These are phyloP conservation scores for Noccaea bulbosa DNA, from an alignment of 345 rosid genomes.

Conservation along the genomic window DNA sequence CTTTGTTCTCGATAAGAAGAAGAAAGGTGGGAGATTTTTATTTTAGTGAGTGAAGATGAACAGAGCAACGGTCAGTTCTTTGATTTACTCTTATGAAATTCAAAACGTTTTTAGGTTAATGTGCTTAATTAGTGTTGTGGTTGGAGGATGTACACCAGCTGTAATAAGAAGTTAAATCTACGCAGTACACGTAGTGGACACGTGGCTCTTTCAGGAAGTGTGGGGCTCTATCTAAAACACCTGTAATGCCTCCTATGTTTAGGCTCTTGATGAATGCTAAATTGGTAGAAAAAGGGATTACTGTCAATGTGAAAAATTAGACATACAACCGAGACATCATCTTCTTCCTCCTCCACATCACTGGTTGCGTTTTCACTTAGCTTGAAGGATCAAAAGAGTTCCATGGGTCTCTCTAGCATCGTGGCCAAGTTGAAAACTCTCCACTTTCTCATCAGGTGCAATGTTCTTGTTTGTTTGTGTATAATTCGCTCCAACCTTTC, in stretches of 20 bases:
- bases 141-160: neutral
- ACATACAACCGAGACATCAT: too few species aligned
- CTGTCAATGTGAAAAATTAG: too few species aligned
- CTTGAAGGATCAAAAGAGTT: constrained; percentile 67
- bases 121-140: constrained; percentile 1
- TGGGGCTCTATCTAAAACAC: too few species aligned
- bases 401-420: constrained; percentile 90
- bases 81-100: constrained; percentile 3
- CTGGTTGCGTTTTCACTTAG: constrained; percentile 53
- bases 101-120: neutral
- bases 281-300: too few species aligned
- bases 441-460: constrained; percentile 87
- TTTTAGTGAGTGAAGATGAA: neutral
- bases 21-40: constrained; percentile 21
- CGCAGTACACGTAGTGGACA: too few species aligned
- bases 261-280: too few species aligned
- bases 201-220: too few species aligned
- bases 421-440: constrained; percentile 77
- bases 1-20: constrained; percentile 6
- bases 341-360: constrained; percentile 67
- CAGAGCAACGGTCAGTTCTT: constrained; percentile 36
- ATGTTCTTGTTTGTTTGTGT: constrained; percentile 72
- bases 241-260: too few species aligned
- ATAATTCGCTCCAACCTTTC: constrained; percentile 75
- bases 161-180: neutral